Evolutionary conservation across 1,139 yeast species (phyloP).

Genomic region (Schizosaccharomyces versatilis): DNA sequence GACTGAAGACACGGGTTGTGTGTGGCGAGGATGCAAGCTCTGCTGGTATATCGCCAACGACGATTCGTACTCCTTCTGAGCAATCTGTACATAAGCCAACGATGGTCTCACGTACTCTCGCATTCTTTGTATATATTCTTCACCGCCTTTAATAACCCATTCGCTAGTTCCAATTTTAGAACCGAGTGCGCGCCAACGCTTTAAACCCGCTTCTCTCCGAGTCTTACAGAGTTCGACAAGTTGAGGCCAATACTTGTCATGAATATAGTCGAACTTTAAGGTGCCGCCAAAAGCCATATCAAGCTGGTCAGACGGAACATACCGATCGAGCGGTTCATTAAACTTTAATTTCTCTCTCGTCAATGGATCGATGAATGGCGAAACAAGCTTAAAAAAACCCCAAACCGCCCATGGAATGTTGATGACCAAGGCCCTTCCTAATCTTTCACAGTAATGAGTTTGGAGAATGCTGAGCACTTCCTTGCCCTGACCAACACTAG

Average conservation of each 20-base stretch:
- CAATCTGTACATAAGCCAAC: neutral
- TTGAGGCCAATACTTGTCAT: constrained; percentile 59
- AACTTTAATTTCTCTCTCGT: constrained; percentile 80
- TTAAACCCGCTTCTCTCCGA: constrained; percentile 34
- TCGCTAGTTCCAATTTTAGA: constrained; percentile 61
- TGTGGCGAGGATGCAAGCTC: neutral
- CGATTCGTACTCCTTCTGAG: neutral
- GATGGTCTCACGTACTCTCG: neutral
- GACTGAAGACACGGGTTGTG: neutral
- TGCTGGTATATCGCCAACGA: neutral
- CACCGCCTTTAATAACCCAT: constrained; percentile 28
- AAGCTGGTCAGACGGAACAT: constrained; percentile 59
- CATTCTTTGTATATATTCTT: neutral
- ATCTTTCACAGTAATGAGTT: constrained; percentile 86
- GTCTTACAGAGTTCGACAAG: constrained; percentile 35
- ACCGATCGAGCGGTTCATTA: constrained; percentile 67
- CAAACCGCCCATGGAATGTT: constrained; percentile 87
- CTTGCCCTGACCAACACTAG: constrained; percentile 59
- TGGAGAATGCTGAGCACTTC: constrained; percentile 73
- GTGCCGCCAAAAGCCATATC: constrained; percentile 69
- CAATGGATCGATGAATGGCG: constrained; percentile 86
- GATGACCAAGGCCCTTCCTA: constrained; percentile 74
- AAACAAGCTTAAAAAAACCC: constrained; percentile 68
- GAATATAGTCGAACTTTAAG: constrained; percentile 63
- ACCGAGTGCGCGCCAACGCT: constrained; percentile 47